Percentiles rank a stretch among this genome's conserved stretches.
phyloP scores from a whole-genome alignment of 140 eudicot genomes.

The Bidens hawaiensis region DNA sequence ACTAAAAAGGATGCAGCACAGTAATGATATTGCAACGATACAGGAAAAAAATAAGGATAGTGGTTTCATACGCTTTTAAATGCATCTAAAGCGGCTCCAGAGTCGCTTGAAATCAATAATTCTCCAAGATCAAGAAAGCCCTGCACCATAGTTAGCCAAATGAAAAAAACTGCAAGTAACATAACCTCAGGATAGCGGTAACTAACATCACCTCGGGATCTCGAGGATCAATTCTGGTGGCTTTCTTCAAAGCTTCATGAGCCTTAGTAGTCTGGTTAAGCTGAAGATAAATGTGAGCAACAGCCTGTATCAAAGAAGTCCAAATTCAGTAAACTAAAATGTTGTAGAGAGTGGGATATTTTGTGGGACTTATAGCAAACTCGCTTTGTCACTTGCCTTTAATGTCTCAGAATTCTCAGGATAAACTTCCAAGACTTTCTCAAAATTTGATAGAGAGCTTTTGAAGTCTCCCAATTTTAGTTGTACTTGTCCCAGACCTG shows the following conservation, averaged over 20 bases:
- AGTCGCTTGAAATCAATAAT: slow-evolving; percentile 69
- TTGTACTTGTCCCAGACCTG: slow-evolving; percentile 97
- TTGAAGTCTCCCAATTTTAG: slow-evolving; percentile 79
- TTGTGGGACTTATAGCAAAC: neutral
- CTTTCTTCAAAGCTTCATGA: slow-evolving; percentile 70
- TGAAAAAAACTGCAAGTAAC: slow-evolving; percentile 1
- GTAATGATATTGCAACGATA: neutral
- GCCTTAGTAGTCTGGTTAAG: slow-evolving; percentile 88
- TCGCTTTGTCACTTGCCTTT: slow-evolving; percentile 48
- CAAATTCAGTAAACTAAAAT: slow-evolving; percentile 2
- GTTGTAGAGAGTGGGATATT: neutral
- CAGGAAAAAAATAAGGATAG: neutral
- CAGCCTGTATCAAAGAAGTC: slow-evolving; percentile 50
- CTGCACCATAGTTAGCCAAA: slow-evolving; percentile 37
- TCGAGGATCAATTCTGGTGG: slow-evolving; percentile 81
- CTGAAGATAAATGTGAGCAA: slow-evolving; percentile 81
- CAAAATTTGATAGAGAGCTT: slow-evolving; percentile 89
- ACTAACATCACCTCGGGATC: slow-evolving; percentile 70
- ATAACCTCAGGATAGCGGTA: neutral
- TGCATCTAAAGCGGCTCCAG: slow-evolving; percentile 90
- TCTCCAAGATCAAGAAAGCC: slow-evolving; percentile 95
- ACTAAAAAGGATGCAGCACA: neutral
- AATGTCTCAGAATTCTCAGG: slow-evolving; percentile 95
- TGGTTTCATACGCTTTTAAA: slow-evolving; percentile 68
- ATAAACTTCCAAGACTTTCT: slow-evolving; percentile 91